Percentiles rank a stretch among this genome's conserved stretches.
These are phyloP conservation scores for Pichia norvegensis DNA, from an alignment of 1,139 yeast species.

Conservation along the genomic window DNA sequence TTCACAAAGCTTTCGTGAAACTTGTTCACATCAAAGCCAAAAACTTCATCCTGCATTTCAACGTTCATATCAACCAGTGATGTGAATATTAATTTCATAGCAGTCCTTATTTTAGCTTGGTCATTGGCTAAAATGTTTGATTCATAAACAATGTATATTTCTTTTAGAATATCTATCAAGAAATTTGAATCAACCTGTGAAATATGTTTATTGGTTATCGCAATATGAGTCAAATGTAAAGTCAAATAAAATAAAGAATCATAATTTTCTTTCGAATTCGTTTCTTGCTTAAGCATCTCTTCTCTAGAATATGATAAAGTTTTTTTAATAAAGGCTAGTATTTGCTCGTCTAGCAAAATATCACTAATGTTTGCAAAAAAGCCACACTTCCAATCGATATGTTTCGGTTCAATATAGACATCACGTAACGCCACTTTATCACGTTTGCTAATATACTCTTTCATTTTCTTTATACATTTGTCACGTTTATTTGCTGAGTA, in stretches of 20 bases:
- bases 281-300: constrained; percentile 15
- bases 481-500: constrained; percentile 73
- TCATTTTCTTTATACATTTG: constrained; percentile 50
- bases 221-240: constrained; percentile 64
- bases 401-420: constrained; percentile 44
- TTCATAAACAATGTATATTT: constrained; percentile 3
- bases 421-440: constrained; percentile 33
- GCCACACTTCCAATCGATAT: constrained; percentile 28
- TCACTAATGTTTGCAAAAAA: constrained; percentile 36
- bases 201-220: constrained; percentile 20
- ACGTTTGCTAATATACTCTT: constrained; percentile 35
- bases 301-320: constrained; percentile 37
- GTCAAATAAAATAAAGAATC: constrained; percentile 53
- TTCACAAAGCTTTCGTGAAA: constrained; percentile 4
- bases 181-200: constrained; percentile 3
- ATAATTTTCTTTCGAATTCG: constrained; percentile 13
- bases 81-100: constrained; percentile 34
- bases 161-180: constrained; percentile 27
- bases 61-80: constrained; percentile 16
- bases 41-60: constrained; percentile 14
- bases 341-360: constrained; percentile 45
- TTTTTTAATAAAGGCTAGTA: constrained; percentile 44
- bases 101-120: constrained; percentile 18
- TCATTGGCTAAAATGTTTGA: constrained; percentile 1
- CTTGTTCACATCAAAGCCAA: constrained; percentile 14